Evolutionary conservation across 139 green algal genomes (phyloP), one percentile per base, ranked within the genome.

Genomic region (Astrephomene gubernaculifera): DNA sequence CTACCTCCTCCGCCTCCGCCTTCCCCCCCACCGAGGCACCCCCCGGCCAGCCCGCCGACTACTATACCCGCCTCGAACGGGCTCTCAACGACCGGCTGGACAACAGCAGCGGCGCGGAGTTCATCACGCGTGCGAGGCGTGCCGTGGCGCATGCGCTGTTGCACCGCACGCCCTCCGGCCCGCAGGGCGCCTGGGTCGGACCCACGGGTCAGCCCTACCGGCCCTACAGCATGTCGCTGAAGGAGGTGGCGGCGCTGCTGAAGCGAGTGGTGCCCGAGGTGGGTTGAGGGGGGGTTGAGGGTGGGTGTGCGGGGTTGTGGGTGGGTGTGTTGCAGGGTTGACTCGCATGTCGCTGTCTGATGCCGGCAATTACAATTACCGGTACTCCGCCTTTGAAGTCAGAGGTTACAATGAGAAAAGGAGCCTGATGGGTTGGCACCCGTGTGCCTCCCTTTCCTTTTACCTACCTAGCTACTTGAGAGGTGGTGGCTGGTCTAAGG

Each of bases 11-110:
- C n/a, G n/a, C n/a, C n/a, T n/a, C n/a, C n/a, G 4, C 29, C 65
- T 4, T 1, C 10, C 65, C 1, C 14, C 2, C 33, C 33, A 21
- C 35, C 5, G 3, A 29, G 22, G 29, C 60, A 7, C 60, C 57
- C 19, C 38, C 38, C 35, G 54, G 60, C 39, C 76, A 83, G 60
- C 76, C 76, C 9, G 12, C 60, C 17, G 76, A 83, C 60, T 83
- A 83, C 41, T 83, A 43, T 5, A 2, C 24, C 1, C 76, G 76
- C 1, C 4, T 83, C n/a, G 76, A 73, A 31, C 21, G 4, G 60
- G 60, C 76, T 4, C 44, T 83, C 38, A 1, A 45, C 1, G 74
- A 82, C 0, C 53, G 54, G 12, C 25, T 82, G 54, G 57, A 69
- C 7, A 2, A 9, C 44, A 63, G 12, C 31, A 43, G 44, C 29